Percentiles rank a stretch among this genome's conserved stretches.
phyloP scores from a whole-genome alignment of 2,329 filamentous ascomycete species.

The Beauveria brongniartii region DNA sequence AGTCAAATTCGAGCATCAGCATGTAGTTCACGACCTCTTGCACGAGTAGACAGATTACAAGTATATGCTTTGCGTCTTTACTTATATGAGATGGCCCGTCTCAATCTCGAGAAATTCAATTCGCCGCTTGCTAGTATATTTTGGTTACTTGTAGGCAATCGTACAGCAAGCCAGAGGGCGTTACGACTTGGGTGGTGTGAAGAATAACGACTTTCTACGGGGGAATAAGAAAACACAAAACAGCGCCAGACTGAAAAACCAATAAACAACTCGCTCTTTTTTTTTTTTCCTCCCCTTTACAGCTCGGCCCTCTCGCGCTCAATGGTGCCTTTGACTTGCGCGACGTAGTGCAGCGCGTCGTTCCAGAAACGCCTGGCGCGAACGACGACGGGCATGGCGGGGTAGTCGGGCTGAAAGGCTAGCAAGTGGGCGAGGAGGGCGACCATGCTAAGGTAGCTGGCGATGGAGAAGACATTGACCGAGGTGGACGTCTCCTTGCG shows the following conservation, averaged over 20 bases:
- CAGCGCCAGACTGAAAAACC: neutral
- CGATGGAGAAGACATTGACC: constrained; percentile 68
- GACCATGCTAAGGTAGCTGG: constrained; percentile 69
- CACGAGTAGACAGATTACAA: too few species aligned
- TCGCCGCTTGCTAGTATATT: neutral
- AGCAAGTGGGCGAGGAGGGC: constrained; percentile 61
- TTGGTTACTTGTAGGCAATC: neutral
- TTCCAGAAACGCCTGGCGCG: constrained; percentile 28
- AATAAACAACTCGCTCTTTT: neutral
- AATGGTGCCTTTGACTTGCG: constrained; percentile 22
- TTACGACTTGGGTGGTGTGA: neutral
- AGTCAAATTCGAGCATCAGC: too few species aligned
- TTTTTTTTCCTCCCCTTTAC: constrained; percentile 11
- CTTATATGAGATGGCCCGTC: too few species aligned
- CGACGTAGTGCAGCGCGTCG: constrained; percentile 23
- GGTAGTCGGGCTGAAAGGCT: constrained; percentile 51
- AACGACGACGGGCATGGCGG: constrained; percentile 48
- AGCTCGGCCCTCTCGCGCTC: constrained; percentile 27
- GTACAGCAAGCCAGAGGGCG: too few species aligned
- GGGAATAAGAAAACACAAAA: neutral
- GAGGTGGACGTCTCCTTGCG: constrained; percentile 71
- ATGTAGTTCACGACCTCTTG: too few species aligned
- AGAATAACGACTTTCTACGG: neutral
- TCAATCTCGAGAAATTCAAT: too few species aligned
- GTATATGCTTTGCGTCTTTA: too few species aligned